Evolutionary conservation across 2,329 filamentous ascomycete genomes (phyloP).

Genomic region (Bimuria novae-zelandiae): DNA sequence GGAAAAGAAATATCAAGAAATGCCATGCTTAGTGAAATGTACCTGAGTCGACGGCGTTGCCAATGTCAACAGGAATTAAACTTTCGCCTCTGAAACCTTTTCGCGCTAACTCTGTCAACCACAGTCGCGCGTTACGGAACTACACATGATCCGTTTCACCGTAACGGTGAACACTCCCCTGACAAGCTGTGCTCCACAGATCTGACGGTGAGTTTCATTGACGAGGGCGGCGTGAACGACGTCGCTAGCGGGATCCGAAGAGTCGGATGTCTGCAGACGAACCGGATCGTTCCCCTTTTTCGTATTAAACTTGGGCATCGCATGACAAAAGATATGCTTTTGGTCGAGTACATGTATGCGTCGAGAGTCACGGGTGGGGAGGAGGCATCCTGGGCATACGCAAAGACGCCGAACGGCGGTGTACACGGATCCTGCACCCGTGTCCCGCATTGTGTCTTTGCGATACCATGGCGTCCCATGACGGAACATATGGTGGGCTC

Average conservation of each 20-base stretch:
- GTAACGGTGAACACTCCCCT: too few relatives aligned
- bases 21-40: neutral
- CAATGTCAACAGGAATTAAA: neutral
- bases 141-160: too few relatives aligned
- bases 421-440: neutral
- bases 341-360: neutral
- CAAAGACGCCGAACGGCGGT: neutral
- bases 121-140: too few relatives aligned
- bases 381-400: neutral
- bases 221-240: conserved; percentile 1
- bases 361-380: neutral
- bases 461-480: neutral
- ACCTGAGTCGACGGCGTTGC: neutral
- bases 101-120: conserved; percentile 1
- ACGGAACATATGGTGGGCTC: neutral
- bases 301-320: neutral
- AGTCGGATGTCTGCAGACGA: neutral
- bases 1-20: too few relatives aligned
- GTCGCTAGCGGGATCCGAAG: neutral
- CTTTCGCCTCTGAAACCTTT: neutral
- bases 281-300: neutral
- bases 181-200: too few relatives aligned
- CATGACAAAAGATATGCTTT: neutral
- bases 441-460: neutral
- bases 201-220: too few relatives aligned